Conservation (phyloP, 495 filamentous ascomycete species). For the Penicillium dipodomyicola region DNA sequence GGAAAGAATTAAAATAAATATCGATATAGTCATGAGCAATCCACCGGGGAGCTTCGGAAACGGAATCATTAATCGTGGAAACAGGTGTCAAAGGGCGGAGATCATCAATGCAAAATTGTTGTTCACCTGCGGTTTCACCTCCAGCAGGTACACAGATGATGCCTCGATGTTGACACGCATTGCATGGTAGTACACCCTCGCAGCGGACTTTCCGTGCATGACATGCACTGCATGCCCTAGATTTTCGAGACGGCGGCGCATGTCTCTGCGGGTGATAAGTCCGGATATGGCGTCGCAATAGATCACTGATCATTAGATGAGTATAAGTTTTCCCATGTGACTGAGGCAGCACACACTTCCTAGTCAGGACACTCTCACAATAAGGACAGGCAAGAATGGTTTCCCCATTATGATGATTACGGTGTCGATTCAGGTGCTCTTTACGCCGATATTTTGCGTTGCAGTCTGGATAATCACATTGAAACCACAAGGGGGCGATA, state of each 20-base stretch:
- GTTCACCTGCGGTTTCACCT: background rate
- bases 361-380: constrained; percentile 18
- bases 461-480: constrained; percentile 17
- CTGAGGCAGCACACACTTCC: constrained; percentile 15
- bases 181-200: constrained; percentile 20
- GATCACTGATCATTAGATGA: constrained; percentile 12
- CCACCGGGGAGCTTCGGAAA: constrained; percentile 1
- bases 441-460: constrained; percentile 22
- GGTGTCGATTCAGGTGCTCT: constrained; percentile 28
- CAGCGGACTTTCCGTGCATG: constrained; percentile 21
- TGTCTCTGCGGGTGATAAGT: constrained; percentile 14
- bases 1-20: constrained; percentile 20
- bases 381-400: constrained; percentile 14
- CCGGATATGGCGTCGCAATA: constrained; percentile 22
- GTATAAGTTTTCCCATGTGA: background rate
- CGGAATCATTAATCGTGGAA: background rate
- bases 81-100: background rate
- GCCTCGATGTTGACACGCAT: constrained; percentile 13
- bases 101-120: background rate
- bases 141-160: constrained; percentile 7
- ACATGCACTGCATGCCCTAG: constrained; percentile 17
- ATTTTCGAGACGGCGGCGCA: constrained; percentile 7
- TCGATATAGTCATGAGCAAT: constrained; percentile 14
- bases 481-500: constrained; percentile 1
- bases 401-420: constrained; percentile 8